phyloP scores from a whole-genome alignment of 2,329 filamentous ascomycete species.

The Pseudogymnoascus sp. region DNA sequence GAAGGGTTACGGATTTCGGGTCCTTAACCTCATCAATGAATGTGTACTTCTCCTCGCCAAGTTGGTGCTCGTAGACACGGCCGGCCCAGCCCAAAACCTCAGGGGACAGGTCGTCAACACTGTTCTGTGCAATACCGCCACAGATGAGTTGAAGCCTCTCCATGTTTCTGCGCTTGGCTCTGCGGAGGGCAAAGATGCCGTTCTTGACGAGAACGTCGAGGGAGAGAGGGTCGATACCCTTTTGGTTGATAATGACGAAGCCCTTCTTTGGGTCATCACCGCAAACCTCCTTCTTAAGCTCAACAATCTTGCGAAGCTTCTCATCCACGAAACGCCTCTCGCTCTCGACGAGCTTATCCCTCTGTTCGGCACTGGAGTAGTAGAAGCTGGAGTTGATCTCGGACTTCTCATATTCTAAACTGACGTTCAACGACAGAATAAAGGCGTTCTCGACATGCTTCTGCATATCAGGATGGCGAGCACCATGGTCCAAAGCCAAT shows the following conservation, averaged over 20 bases:
- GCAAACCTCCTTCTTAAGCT: slow-evolving; percentile 96
- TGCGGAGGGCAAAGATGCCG: slow-evolving; percentile 84
- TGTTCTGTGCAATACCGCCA: slow-evolving; percentile 88
- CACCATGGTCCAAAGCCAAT: slow-evolving; percentile 87
- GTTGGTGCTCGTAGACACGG: slow-evolving; percentile 90
- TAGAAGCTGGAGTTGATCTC: slow-evolving; percentile 99
- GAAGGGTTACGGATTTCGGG: slow-evolving; percentile 90
- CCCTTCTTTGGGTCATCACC: slow-evolving; percentile 87
- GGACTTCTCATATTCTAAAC: slow-evolving; percentile 96
- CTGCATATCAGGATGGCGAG: slow-evolving; percentile 95
- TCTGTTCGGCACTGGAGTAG: slow-evolving; percentile 93
- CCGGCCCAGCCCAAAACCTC: slow-evolving; percentile 93
- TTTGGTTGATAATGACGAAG: slow-evolving; percentile 98
- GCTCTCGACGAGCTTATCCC: slow-evolving; percentile 95
- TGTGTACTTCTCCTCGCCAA: slow-evolving; percentile 98
- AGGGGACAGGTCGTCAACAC: slow-evolving; percentile 82
- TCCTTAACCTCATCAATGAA: slow-evolving; percentile 99
- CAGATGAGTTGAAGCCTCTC: slow-evolving; percentile 93
- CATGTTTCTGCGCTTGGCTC: slow-evolving; percentile 98
- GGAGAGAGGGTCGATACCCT: slow-evolving; percentile 94
- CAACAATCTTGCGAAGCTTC: slow-evolving; percentile 94
- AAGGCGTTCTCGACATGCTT: slow-evolving; percentile 92
- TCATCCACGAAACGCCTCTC: slow-evolving; percentile 93
- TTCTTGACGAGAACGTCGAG: slow-evolving; percentile 97
- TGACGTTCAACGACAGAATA: slow-evolving; percentile 93